These are phyloP conservation scores for Camellia sinensis DNA, from an alignment of 148 eudicot species.

Conservation along the genomic window DNA sequence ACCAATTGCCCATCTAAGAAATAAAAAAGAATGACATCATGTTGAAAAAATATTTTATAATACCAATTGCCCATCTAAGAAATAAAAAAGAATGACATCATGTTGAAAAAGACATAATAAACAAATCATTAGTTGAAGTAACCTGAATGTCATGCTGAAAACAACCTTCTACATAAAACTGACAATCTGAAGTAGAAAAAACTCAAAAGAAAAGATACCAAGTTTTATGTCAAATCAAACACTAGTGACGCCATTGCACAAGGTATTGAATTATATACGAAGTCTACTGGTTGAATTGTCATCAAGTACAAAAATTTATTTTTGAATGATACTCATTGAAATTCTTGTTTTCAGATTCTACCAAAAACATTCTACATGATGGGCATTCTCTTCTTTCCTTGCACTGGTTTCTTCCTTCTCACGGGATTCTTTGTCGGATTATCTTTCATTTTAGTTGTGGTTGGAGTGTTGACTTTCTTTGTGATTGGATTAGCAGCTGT, in stretches of 20 bases:
- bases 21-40: no score
- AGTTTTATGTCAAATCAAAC: no score
- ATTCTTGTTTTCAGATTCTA: neutral
- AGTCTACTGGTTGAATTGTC: neutral
- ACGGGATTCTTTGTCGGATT: constrained; percentile 11
- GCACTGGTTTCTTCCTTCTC: neutral
- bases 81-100: no score
- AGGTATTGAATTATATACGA: neutral
- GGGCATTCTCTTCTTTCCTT: constrained; percentile 11
- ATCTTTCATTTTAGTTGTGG: constrained; percentile 14
- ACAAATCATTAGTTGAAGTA: neutral
- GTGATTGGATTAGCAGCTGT: constrained; percentile 9
- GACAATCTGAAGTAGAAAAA: neutral
- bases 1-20: no score
- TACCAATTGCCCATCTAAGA: no score
- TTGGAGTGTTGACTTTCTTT: constrained; percentile 10
- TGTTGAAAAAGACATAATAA: no score
- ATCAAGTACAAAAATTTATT: neutral
- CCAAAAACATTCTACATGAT: neutral
- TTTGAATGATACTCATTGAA: neutral
- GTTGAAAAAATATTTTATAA: no score
- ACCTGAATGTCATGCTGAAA: neutral
- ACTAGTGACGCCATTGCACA: neutral
- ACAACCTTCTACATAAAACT: neutral
- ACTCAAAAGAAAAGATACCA: neutral